phyloP scores from a whole-genome alignment of 495 filamentous ascomycete species.

The Podospora comata region DNA sequence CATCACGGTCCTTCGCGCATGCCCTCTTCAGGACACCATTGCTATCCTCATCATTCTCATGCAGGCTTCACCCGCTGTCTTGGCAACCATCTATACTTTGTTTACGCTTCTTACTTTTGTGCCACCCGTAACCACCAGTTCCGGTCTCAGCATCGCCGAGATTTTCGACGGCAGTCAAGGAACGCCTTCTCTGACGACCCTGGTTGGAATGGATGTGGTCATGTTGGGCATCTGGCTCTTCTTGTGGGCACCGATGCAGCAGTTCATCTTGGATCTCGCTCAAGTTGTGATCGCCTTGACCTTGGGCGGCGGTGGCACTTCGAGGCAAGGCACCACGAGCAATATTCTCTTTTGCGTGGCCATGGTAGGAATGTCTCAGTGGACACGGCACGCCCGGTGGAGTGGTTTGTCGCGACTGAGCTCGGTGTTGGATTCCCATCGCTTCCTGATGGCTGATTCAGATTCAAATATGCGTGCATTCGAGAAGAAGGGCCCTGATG shows the following conservation, averaged over 20 bases:
- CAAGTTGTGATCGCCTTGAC: conserved; percentile 95
- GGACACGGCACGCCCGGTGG: conserved; percentile 54
- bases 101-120: conserved; percentile 95
- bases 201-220: conserved; percentile 76
- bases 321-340: conserved; percentile 67
- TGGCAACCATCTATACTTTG: conserved; percentile 86
- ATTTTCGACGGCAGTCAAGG: conserved; percentile 53
- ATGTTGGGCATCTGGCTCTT: conserved; percentile 85
- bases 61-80: conserved; percentile 86
- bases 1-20: conserved; percentile 83
- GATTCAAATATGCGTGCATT: conserved; percentile 40
- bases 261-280: conserved; percentile 87
- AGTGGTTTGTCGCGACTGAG: conserved; percentile 42
- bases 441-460: conserved; percentile 37
- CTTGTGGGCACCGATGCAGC: conserved; percentile 82
- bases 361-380: conserved; percentile 72
- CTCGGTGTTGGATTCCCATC: conserved; percentile 40
- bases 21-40: conserved; percentile 91
- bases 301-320: conserved; percentile 80
- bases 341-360: conserved; percentile 74
- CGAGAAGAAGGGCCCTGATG: conserved; percentile 50
- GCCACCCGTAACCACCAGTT: conserved; percentile 62
- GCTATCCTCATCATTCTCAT: conserved; percentile 97
- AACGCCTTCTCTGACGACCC: conserved; percentile 72
- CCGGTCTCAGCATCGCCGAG: conserved; percentile 50